Conservation (phyloP, 2,329 filamentous ascomycete species). For the Magnaporthiopsis rhizophila region DNA sequence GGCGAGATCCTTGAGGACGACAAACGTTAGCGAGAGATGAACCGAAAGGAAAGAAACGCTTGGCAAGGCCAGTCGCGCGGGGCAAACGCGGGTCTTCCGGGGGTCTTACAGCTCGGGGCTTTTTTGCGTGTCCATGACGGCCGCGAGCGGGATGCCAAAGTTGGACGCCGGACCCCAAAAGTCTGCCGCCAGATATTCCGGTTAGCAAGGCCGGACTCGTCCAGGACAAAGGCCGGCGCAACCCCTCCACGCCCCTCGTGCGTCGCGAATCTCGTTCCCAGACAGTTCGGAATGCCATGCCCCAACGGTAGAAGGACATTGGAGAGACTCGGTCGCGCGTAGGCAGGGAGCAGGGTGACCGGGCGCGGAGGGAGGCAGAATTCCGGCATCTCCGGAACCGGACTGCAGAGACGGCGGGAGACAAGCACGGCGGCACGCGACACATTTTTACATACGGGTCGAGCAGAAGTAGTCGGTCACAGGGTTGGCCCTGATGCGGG, state of each 20-base stretch:
- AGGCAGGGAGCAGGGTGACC: background rate
- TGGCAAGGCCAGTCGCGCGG: background rate
- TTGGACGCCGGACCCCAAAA: conserved; percentile 87
- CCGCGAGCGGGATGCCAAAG: conserved; percentile 79
- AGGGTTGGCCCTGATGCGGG: conserved; percentile 78
- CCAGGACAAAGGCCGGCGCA: background rate
- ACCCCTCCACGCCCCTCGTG: background rate
- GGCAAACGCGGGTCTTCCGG: background rate
- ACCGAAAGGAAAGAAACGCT: background rate
- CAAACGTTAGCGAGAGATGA: background rate
- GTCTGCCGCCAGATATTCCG: conserved; percentile 41
- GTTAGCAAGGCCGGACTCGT: background rate
- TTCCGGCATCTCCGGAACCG: background rate
- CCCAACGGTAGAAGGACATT: background rate
- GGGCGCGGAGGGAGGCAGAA: background rate
- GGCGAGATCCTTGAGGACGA: conserved; percentile 53
- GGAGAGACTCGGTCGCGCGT: background rate
- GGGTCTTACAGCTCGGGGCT: conserved; percentile 69
- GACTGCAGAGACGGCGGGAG: background rate
- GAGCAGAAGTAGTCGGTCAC: conserved; percentile 76
- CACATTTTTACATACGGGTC: conserved; percentile 60
- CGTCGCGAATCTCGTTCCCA: background rate
- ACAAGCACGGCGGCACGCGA: background rate
- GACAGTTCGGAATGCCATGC: background rate
- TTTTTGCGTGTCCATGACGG: conserved; percentile 77